These are phyloP conservation scores for Smittium mucronatum DNA, from an alignment of 371 early-diverging fungal species.

Conservation along the genomic window DNA sequence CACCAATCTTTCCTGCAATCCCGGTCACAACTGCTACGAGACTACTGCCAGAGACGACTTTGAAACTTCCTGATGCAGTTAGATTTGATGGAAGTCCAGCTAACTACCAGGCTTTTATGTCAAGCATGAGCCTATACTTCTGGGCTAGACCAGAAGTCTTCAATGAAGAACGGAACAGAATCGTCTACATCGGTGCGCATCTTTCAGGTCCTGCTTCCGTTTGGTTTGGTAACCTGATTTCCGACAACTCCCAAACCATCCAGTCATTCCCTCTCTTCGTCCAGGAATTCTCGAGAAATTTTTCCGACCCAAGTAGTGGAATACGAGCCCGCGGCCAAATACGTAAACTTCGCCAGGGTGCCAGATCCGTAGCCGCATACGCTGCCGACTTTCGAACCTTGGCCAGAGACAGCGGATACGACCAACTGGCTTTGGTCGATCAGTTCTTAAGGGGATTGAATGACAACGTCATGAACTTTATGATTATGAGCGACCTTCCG, in stretches of 20 bases:
- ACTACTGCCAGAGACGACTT: neutral
- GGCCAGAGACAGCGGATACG: neutral
- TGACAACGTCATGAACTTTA: neutral
- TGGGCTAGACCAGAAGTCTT: neutral
- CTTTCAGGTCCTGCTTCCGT: neutral
- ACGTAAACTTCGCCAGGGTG: constrained; percentile 1
- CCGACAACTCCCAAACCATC: neutral
- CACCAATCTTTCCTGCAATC: neutral
- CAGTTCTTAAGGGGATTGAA: constrained; percentile 9
- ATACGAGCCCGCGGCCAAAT: neutral
- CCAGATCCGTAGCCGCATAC: constrained; percentile 5
- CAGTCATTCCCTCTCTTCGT: neutral
- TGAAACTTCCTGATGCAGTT: neutral
- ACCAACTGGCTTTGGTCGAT: constrained; percentile 1
- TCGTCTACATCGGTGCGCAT: constrained; percentile 5
- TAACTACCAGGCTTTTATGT: constrained; percentile 3
- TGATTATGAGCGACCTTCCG: neutral
- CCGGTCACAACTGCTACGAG: neutral
- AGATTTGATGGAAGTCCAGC: neutral
- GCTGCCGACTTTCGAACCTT: constrained; percentile 7
- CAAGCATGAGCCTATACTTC: neutral
- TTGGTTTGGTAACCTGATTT: constrained; percentile 7
- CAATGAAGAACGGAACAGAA: neutral
- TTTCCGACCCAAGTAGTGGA: constrained; percentile 7
- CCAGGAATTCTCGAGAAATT: constrained; percentile 3